A percentile compares a stretch with the other conserved stretches of the same genome.
Evolutionary conservation across 2,329 filamentous ascomycete genomes (phyloP).

Genomic region (Alternaria tenuissima): DNA sequence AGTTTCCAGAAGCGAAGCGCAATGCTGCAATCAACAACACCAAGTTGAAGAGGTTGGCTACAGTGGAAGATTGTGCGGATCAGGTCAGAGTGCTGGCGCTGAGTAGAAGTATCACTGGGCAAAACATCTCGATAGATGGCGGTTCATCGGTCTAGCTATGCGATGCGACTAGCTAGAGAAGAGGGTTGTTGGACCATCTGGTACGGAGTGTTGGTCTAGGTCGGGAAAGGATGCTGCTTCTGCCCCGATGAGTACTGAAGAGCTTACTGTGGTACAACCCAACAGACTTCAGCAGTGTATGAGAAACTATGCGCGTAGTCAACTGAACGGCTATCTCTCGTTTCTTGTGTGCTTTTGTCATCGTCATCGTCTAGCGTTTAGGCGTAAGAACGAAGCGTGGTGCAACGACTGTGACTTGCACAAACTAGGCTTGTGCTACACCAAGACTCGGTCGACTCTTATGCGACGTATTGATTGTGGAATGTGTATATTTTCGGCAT

Average conservation of each 20-base stretch:
- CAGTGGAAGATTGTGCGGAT: constrained; percentile 58
- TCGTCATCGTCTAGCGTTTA: background rate
- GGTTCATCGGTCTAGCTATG: constrained; percentile 32
- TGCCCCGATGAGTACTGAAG: too few relatives aligned
- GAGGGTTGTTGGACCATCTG: background rate
- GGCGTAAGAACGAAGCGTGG: background rate
- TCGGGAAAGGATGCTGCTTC: background rate
- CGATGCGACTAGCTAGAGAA: background rate
- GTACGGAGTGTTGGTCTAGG: background rate
- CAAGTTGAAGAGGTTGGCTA: constrained; percentile 61
- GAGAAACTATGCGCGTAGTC: background rate
- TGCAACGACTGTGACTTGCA: background rate
- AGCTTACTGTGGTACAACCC: too few relatives aligned
- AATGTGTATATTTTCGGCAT: background rate
- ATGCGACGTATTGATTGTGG: background rate
- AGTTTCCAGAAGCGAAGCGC: constrained; percentile 57
- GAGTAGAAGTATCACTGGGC: constrained; percentile 48
- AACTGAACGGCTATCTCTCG: background rate
- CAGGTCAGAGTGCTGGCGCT: constrained; percentile 47
- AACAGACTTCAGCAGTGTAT: background rate
- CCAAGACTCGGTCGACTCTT: background rate
- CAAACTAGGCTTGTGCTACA: background rate
- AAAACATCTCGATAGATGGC: constrained; percentile 50
- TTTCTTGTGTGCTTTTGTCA: background rate
- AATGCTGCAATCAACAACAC: constrained; percentile 54